These are phyloP conservation scores for Syncephalastrum contaminatum DNA, from an alignment of 371 early-diverging fungal species.

Conservation along the genomic window DNA sequence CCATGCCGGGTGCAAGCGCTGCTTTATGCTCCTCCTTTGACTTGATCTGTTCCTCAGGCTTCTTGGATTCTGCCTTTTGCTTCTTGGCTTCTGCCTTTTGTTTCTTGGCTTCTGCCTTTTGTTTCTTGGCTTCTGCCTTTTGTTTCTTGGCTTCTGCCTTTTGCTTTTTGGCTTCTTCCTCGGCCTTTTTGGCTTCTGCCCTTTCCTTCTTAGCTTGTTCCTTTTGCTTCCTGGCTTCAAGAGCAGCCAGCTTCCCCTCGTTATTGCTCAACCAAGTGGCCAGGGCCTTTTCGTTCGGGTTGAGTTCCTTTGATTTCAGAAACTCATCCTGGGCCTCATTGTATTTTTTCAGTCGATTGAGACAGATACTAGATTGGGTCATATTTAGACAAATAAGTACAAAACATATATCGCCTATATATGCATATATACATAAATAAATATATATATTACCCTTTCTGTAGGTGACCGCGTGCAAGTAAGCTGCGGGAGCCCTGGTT, in stretches of 20 bases:
- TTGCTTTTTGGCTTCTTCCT: too few relatives aligned
- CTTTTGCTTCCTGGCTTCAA: not conserved
- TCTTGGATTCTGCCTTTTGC: not conserved
- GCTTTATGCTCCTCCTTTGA: not conserved
- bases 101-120: too few relatives aligned
- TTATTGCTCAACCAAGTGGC: constrained; percentile 59
- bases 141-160: too few relatives aligned
- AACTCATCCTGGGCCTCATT: constrained; percentile 56
- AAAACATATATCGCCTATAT: too few relatives aligned
- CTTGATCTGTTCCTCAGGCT: too few relatives aligned
- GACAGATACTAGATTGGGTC: too few relatives aligned
- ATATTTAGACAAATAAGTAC: too few relatives aligned
- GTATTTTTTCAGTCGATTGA: constrained; percentile 29
- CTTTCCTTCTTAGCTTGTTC: not conserved
- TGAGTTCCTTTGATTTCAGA: constrained; percentile 48
- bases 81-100: too few relatives aligned
- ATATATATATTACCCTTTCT: constrained; percentile 50
- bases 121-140: too few relatives aligned
- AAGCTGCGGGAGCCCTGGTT: constrained; percentile 53
- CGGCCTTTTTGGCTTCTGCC: too few relatives aligned
- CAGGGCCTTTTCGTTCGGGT: constrained; percentile 54
- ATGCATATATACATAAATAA: not conserved
- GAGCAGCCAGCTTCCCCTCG: constrained; percentile 35
- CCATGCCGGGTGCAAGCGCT: constrained; percentile 6
- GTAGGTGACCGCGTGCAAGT: constrained; percentile 63